Conservation (phyloP, 805 yeast species). For the Yueomyces sp. region DNA sequence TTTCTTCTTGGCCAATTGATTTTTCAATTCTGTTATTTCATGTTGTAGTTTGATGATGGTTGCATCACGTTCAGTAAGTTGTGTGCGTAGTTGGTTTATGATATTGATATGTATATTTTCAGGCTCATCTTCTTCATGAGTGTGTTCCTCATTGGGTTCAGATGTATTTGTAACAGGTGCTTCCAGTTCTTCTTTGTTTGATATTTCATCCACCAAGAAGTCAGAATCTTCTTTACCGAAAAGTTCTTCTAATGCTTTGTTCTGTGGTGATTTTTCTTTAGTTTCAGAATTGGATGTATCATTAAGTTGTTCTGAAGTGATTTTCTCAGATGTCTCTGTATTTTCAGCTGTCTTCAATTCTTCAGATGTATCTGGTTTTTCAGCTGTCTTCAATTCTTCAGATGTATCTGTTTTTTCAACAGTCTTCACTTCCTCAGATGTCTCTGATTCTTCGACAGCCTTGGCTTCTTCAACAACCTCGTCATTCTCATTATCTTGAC, state of each 20-base stretch:
- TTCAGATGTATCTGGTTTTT: not conserved
- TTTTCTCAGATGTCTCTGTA: not conserved
- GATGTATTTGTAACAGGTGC: not conserved
- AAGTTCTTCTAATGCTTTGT: not conserved
- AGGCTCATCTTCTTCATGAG: not conserved
- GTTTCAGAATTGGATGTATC: not conserved
- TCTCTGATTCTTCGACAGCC: not conserved
- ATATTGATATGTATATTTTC: not conserved
- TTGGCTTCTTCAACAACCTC: constrained; percentile 4
- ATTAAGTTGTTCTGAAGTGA: too few relatives aligned
- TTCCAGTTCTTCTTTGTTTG: not conserved
- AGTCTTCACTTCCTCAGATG: not conserved
- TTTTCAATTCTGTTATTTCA: constrained; percentile 16
- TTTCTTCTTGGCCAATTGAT: not conserved
- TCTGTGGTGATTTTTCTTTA: not conserved
- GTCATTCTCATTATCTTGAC: constrained; percentile 3
- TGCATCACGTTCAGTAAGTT: constrained; percentile 19
- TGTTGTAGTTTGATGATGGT: constrained; percentile 25
- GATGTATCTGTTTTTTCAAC: not conserved
- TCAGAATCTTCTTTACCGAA: not conserved
- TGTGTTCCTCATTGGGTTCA: constrained; percentile 3
- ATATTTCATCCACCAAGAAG: not conserved
- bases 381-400: not conserved
- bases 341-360: not conserved
- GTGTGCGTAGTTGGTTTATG: not conserved